These are phyloP conservation scores for Bimuria novae-zelandiae DNA, from an alignment of 2,329 filamentous ascomycete species.

Conservation along the genomic window DNA sequence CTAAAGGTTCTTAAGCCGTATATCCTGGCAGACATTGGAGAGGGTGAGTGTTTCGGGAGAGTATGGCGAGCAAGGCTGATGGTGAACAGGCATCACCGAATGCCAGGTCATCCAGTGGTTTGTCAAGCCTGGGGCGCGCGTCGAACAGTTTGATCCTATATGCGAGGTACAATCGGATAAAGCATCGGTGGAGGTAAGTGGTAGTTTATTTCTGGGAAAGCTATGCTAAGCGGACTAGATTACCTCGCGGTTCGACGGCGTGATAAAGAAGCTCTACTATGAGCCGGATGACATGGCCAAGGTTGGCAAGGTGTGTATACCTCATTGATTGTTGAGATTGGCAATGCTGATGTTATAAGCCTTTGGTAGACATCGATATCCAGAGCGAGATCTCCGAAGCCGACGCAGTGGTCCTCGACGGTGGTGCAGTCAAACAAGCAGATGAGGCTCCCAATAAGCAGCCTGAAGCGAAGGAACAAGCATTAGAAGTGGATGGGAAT, in stretches of 20 bases:
- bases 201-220: neutral
- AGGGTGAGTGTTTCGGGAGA: slow-evolving; percentile 59
- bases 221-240: slow-evolving; percentile 62
- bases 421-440: slow-evolving; percentile 34
- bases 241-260: slow-evolving; percentile 90
- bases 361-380: slow-evolving; percentile 93
- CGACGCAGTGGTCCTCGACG: slow-evolving; percentile 53
- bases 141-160: slow-evolving; percentile 96
- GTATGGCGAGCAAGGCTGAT: slow-evolving; percentile 10
- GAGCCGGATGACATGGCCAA: slow-evolving; percentile 95
- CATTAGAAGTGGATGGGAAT: slow-evolving; percentile 37
- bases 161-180: slow-evolving; percentile 99
- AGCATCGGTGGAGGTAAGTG: slow-evolving; percentile 65
- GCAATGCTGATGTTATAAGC: slow-evolving; percentile 53
- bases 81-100: slow-evolving; percentile 80
- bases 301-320: slow-evolving; percentile 69
- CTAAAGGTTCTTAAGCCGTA: slow-evolving; percentile 72
- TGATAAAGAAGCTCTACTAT: slow-evolving; percentile 95
- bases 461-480: slow-evolving; percentile 23
- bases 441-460: slow-evolving; percentile 22
- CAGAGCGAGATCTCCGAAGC: slow-evolving; percentile 73
- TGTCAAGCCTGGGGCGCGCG: slow-evolving; percentile 89
- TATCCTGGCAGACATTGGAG: slow-evolving; percentile 81
- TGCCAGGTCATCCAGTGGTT: slow-evolving; percentile 99
- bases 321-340: neutral